phyloP scores from a whole-genome alignment of 2,329 filamentous ascomycete genomes.

The Zymoseptoria ardabiliae region DNA sequence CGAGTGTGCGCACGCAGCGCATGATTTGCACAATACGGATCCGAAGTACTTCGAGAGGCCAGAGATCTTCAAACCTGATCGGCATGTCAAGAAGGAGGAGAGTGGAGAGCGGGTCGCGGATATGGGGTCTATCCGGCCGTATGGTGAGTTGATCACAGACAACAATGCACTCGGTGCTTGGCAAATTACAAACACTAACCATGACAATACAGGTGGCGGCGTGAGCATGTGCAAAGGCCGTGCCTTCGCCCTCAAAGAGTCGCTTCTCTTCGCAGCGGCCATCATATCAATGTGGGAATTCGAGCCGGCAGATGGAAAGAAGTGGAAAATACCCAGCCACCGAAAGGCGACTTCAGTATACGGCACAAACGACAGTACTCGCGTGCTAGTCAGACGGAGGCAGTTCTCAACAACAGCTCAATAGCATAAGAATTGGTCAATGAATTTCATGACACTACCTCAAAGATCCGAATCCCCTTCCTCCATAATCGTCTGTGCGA shows the following conservation, averaged over 20 bases:
- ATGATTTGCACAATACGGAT: constrained; percentile 33
- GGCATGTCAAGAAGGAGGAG: constrained; percentile 29
- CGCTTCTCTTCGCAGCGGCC: constrained; percentile 45
- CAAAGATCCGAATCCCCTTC: constrained; percentile 55
- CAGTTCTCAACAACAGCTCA: neutral
- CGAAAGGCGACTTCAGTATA: constrained; percentile 44
- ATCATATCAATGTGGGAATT: constrained; percentile 53
- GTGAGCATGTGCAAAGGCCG: constrained; percentile 43
- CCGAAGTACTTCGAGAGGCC: constrained; percentile 29
- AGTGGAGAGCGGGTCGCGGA: constrained; percentile 28
- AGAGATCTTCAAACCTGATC: constrained; percentile 26
- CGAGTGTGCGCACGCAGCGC: constrained; percentile 31
- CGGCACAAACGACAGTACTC: constrained; percentile 45
- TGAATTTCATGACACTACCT: constrained; percentile 4
- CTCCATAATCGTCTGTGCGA: constrained; percentile 63
- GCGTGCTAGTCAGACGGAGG: constrained; percentile 44
- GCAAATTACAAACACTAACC: neutral
- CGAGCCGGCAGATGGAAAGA: constrained; percentile 36
- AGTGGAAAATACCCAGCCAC: constrained; percentile 47
- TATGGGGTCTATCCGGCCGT: constrained; percentile 40
- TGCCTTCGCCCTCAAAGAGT: constrained; percentile 44
- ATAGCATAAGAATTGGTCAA: neutral
- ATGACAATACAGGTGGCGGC: constrained; percentile 35
- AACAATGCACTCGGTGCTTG: neutral
- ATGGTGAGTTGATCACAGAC: constrained; percentile 24